A percentile compares a stretch with the other conserved stretches of the same genome.
Evolutionary conservation across 208 protist species (phyloP).

Genomic region (Blechomonas ayalai): DNA sequence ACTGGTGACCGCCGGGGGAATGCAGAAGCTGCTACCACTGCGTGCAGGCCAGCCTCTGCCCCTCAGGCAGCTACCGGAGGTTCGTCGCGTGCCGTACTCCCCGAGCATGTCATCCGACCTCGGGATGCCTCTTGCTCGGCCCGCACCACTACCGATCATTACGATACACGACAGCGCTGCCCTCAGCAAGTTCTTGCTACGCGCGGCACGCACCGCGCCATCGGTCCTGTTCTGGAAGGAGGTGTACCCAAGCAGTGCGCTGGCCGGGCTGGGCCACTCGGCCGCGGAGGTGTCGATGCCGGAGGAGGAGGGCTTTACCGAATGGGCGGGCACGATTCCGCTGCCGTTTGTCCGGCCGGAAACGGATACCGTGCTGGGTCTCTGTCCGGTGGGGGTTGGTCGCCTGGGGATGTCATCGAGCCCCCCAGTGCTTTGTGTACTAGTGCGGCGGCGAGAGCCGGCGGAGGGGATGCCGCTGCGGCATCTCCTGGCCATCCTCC

Average conservation of each 20-base stretch:
- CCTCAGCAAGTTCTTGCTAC: too few relatives aligned
- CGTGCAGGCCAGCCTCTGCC: slow-evolving; percentile 22
- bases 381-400: slow-evolving; percentile 7
- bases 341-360: slow-evolving; percentile 48
- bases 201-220: background rate
- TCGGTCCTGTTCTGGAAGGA: slow-evolving; percentile 15
- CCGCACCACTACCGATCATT: too few relatives aligned
- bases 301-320: slow-evolving; percentile 35
- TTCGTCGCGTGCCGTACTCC: slow-evolving; percentile 12
- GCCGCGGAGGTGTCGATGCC: background rate
- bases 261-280: slow-evolving; percentile 16
- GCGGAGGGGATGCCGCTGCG: slow-evolving; percentile 1
- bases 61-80: slow-evolving; percentile 15
- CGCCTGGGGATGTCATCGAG: too few relatives aligned
- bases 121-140: too few relatives aligned
- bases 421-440: slow-evolving; percentile 24
- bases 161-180: too few relatives aligned
- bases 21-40: slow-evolving; percentile 35
- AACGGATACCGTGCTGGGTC: slow-evolving; percentile 32
- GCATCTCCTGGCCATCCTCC: slow-evolving; percentile 29
- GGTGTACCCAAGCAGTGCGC: too few relatives aligned
- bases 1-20: slow-evolving; percentile 27
- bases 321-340: slow-evolving; percentile 32
- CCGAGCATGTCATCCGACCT: too few relatives aligned
- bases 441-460: slow-evolving; percentile 11